phyloP scores from a whole-genome alignment of 306 rosid species.

The Neltuma alba region DNA sequence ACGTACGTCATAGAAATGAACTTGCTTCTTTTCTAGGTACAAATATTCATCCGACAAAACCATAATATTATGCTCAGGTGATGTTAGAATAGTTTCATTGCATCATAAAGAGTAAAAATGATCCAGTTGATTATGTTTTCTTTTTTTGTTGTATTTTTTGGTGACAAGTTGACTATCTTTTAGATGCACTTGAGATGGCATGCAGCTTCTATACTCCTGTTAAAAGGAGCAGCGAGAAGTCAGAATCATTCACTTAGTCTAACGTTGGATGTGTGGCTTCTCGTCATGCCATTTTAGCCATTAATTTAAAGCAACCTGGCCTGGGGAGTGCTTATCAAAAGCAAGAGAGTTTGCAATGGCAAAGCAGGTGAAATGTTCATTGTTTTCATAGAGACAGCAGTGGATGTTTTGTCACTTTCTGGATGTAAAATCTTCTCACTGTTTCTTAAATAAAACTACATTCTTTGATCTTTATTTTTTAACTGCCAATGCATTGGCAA shows the following conservation, averaged over 20 bases:
- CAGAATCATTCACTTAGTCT: background rate
- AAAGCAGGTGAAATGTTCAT: background rate
- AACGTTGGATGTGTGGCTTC: no score
- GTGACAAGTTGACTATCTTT: no score
- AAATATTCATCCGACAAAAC: no score
- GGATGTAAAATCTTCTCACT: background rate
- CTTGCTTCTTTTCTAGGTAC: no score
- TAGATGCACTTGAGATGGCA: background rate
- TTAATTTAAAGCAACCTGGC: no score
- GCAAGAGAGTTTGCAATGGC: background rate
- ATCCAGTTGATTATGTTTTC: no score
- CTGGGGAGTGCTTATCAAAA: background rate
- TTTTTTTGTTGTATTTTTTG: no score
- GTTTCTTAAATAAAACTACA: background rate
- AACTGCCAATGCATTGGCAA: background rate
- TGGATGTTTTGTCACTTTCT: background rate
- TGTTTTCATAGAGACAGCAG: background rate
- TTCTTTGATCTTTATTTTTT: background rate
- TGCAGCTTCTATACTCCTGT: background rate
- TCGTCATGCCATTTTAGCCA: background rate
- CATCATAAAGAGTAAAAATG: no score
- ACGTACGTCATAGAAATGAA: no score
- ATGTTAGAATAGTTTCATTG: no score
- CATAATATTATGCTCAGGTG: no score
- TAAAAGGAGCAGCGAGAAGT: background rate